These are phyloP conservation scores for Tilletia walkeri DNA, from an alignment of 1,284 basidiomycete species.

Conservation along the genomic window DNA sequence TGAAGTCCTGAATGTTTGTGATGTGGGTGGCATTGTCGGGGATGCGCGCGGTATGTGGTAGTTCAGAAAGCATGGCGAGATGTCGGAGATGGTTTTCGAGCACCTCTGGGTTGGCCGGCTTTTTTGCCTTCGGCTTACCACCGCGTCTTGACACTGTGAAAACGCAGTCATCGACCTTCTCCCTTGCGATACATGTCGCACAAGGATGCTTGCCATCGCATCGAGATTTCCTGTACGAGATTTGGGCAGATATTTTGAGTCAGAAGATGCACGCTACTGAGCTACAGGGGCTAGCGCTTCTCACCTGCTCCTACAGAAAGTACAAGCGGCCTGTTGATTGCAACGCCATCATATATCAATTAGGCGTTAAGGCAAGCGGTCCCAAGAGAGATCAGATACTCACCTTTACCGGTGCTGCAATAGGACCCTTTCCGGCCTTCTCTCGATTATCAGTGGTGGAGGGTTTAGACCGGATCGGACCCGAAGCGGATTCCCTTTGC, in stretches of 20 bases:
- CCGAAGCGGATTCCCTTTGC: conserved; percentile 2
- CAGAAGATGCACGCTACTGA: too few species aligned
- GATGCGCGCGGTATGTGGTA: background rate
- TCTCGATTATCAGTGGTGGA: background rate
- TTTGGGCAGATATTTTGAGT: background rate
- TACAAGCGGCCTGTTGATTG: conserved; percentile 3
- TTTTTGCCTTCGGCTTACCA: conserved; percentile 48
- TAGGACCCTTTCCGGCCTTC: background rate
- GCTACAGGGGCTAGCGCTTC: too few species aligned
- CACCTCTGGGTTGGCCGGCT: conserved; percentile 5
- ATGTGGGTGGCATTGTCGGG: background rate
- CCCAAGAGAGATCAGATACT: background rate
- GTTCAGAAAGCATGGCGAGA: conserved; percentile 9
- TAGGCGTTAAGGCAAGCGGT: too few species aligned
- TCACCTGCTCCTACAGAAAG: conserved; percentile 6
- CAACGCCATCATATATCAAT: too few species aligned
- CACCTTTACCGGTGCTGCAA: conserved; percentile 13
- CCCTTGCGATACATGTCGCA: conserved; percentile 39
- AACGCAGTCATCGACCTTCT: conserved; percentile 40
- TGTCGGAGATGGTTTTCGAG: background rate
- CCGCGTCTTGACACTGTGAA: conserved; percentile 48
- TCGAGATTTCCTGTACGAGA: conserved; percentile 35
- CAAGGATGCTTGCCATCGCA: conserved; percentile 50
- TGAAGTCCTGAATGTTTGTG: conserved; percentile 11
- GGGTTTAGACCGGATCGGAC: background rate